Conservation (phyloP, 1,139 yeast genomes). For the Candida tropicalis region DNA sequence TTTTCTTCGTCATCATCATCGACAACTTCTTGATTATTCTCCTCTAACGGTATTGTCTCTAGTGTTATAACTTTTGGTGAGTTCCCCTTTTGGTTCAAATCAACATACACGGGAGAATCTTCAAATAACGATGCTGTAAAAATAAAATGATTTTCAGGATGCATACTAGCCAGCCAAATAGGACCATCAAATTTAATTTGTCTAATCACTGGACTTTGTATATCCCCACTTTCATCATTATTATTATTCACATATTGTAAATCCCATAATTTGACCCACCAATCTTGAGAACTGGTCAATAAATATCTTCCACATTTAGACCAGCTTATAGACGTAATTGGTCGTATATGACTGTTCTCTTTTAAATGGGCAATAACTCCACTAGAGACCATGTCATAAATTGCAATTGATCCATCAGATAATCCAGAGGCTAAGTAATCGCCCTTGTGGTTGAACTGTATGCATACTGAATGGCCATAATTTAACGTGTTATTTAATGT, state of each 20-base stretch:
- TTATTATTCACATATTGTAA: slow-evolving; percentile 37
- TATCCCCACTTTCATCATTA: slow-evolving; percentile 8
- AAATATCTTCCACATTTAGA: slow-evolving; percentile 71
- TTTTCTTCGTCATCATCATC: slow-evolving; percentile 21
- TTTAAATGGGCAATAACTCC: slow-evolving; percentile 56
- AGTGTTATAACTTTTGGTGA: slow-evolving; percentile 30
- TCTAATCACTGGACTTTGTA: slow-evolving; percentile 35
- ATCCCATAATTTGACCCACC: slow-evolving; percentile 86
- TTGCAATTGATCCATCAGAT: slow-evolving; percentile 74
- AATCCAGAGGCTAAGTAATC: slow-evolving; percentile 90
- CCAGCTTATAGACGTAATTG: slow-evolving; percentile 82
- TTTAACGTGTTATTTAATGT: slow-evolving; percentile 65
- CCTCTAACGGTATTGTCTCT: slow-evolving; percentile 28
- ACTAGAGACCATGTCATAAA: slow-evolving; percentile 69
- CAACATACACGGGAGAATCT: slow-evolving; percentile 60
- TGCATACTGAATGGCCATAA: slow-evolving; percentile 73
- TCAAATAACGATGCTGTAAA: slow-evolving; percentile 53
- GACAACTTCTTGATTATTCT: slow-evolving; percentile 20
- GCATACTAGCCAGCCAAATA: slow-evolving; percentile 67
- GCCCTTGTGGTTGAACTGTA: slow-evolving; percentile 75
- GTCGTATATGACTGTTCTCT: slow-evolving; percentile 64
- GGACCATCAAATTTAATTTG: slow-evolving; percentile 65
- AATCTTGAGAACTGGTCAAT: slow-evolving; percentile 79
- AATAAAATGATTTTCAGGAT: slow-evolving; percentile 48
- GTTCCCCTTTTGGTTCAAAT: slow-evolving; percentile 34